Base-by-base conservation (phyloP, 2,329 filamentous ascomycete genomes). In the Alternaria angustiovoidea region DNA sequence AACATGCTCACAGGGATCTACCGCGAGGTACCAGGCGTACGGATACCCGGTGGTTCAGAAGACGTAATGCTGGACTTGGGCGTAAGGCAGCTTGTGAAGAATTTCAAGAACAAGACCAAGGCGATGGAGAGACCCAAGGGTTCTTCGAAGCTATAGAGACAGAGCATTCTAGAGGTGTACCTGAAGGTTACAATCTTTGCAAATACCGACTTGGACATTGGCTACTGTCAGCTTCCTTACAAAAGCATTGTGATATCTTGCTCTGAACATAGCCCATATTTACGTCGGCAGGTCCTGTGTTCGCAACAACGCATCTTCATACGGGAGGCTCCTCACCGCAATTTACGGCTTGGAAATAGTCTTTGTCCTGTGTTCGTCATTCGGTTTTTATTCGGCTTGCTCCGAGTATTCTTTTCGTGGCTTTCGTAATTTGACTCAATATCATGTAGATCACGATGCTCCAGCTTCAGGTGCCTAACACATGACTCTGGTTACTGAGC, bases 31-130 rank as follows among this genome's bases (percentile, higher is more conserved):
- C 86, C 87, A 2, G 87, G 85, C 2, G 81, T 85, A 1, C 63
- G 76, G 16, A 88, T 91, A 44, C 88, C 88, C 0, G 90, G 90
- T 51, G 90, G 90, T 1, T 88, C 86, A 6, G 90, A 93, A 73
- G 90, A 93, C 73, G 89, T 93, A 2, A 82, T 92, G 79, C 79
- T 91, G 11, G 90, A 92, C 77, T 78, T 92, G 41, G 87, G 88
- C 1, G 84, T 92, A 3, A 80, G 90, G 14, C 90, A 92, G 75
- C 76, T 92, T 59, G 88, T 91, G 38, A 91, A 92, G 81, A 86
- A 90, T 48, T 92, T 88, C 73, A 81, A 86, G 69, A 80, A 78
- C 12, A 86, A 88, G 78, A 86, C 83, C 3, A 85, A 84, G 68
- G 80, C 81, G 30, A 65, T 88, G 59, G 83, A 85, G 64, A 74